Conservation (phyloP, 2,329 filamentous ascomycete genomes). For the Sporothrix schenckii region DNA sequence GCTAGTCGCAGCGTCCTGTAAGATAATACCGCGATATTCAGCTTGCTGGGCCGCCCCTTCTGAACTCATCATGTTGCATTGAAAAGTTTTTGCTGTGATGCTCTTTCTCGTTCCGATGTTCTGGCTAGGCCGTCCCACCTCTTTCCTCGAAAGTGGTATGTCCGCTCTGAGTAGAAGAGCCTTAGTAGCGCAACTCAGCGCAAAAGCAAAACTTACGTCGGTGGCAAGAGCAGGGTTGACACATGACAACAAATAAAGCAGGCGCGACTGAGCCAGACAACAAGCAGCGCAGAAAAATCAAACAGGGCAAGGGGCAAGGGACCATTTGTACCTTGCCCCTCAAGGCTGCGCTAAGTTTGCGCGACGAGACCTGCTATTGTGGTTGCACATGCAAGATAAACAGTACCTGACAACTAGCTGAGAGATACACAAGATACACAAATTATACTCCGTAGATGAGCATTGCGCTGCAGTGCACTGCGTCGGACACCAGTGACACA, state of each 20-base stretch:
- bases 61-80: background rate
- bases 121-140: slow-evolving; percentile 12
- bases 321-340: background rate
- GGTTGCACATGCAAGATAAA: slow-evolving; percentile 4
- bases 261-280: background rate
- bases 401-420: background rate
- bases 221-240: slow-evolving; percentile 9
- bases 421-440: background rate
- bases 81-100: background rate
- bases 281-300: slow-evolving; percentile 11
- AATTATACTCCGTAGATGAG: background rate
- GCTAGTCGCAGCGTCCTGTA: background rate
- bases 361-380: background rate
- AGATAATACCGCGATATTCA: background rate
- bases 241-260: background rate
- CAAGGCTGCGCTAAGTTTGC: slow-evolving; percentile 1
- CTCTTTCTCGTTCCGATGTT: background rate
- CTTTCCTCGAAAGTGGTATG: slow-evolving; percentile 15
- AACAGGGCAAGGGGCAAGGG: background rate
- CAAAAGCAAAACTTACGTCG: background rate
- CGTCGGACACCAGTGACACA: background rate
- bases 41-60: slow-evolving; percentile 12
- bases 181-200: background rate
- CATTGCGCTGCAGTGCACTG: background rate
- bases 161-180: background rate